These are phyloP conservation scores for Dimargaris verticillata DNA, from an alignment of 192 early-diverging fungal species.

Conservation along the genomic window DNA sequence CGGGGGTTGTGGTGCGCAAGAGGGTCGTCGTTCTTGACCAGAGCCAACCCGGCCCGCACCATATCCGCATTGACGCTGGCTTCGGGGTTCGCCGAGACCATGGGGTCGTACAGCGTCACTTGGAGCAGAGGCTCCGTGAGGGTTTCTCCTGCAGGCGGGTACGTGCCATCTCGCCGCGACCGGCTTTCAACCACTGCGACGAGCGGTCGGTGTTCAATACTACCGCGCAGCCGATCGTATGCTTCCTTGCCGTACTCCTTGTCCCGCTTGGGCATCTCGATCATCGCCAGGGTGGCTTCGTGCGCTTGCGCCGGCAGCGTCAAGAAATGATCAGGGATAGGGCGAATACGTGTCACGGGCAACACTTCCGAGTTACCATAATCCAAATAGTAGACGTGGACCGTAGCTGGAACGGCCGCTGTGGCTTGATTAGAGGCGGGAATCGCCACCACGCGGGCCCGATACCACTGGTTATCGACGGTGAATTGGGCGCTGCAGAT, in stretches of 20 bases:
- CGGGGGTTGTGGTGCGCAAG: not conserved
- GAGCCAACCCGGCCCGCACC: slow-evolving; percentile 4
- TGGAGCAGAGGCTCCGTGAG: not conserved
- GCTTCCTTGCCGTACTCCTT: slow-evolving; percentile 67
- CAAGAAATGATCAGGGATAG: slow-evolving; percentile 57
- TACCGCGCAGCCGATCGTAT: slow-evolving; percentile 46
- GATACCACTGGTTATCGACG: slow-evolving; percentile 78
- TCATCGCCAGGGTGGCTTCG: slow-evolving; percentile 71
- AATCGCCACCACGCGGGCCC: slow-evolving; percentile 59
- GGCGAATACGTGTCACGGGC: slow-evolving; percentile 45
- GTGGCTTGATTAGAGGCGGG: slow-evolving; percentile 32
- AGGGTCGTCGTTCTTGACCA: not conserved
- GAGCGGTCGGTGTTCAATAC: slow-evolving; percentile 41
- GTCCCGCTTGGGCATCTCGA: slow-evolving; percentile 43
- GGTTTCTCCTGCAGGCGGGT: not conserved
- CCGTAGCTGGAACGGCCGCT: too few species aligned
- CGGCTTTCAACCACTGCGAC: slow-evolving; percentile 51
- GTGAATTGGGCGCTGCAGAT: slow-evolving; percentile 71
- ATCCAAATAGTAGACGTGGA: slow-evolving; percentile 80
- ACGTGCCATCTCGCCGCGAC: not conserved
- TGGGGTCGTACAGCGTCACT: slow-evolving; percentile 9
- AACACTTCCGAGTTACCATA: slow-evolving; percentile 87
- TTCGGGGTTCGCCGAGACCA: slow-evolving; percentile 4
- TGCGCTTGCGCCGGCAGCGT: slow-evolving; percentile 54
- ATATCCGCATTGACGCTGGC: slow-evolving; percentile 6